Conservation (phyloP, 495 filamentous ascomycete genomes). For the Aspergillus taichungensis region DNA sequence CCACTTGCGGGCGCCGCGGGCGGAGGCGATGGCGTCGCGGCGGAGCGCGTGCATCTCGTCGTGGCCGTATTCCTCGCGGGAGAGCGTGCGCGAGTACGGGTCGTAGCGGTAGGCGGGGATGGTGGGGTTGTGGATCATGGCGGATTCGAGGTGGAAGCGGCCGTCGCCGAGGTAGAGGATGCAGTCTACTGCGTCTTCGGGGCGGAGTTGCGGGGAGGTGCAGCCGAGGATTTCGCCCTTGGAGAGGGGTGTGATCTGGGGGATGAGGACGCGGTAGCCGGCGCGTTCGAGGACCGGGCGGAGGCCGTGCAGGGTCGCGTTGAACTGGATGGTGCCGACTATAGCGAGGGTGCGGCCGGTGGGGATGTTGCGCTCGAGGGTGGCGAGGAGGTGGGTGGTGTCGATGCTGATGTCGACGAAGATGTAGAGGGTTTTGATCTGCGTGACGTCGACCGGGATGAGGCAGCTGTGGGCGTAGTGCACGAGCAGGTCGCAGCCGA, state of each 20-base stretch:
- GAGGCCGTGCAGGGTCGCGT: constrained; percentile 83
- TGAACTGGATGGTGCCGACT: constrained; percentile 98
- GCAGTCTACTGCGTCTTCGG: constrained; percentile 49
- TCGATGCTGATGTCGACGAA: constrained; percentile 98
- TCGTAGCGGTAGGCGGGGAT: constrained; percentile 95
- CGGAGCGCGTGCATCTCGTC: constrained; percentile 78
- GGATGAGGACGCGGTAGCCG: constrained; percentile 76
- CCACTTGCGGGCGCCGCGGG: constrained; percentile 74
- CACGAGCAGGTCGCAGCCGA: constrained; percentile 90
- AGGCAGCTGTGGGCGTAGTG: constrained; percentile 97
- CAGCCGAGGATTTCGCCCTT: constrained; percentile 95
- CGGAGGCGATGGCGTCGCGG: constrained; percentile 62
- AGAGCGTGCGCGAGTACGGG: constrained; percentile 86
- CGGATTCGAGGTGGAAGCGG: constrained; percentile 91
- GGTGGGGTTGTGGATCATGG: constrained; percentile 94
- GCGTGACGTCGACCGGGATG: constrained; percentile 90
- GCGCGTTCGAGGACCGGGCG: constrained; percentile 64
- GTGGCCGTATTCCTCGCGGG: constrained; percentile 83
- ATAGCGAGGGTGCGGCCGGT: constrained; percentile 79
- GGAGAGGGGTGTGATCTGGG: constrained; percentile 84
- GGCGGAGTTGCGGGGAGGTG: constrained; percentile 69
- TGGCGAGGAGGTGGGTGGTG: constrained; percentile 72
- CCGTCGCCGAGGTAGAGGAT: constrained; percentile 94
- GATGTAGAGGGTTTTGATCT: constrained; percentile 92
- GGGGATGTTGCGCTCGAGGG: constrained; percentile 81